A percentile compares a stretch with the other conserved stretches of the same genome.
Conservation (phyloP, 2,329 filamentous ascomycete genomes). For the Beauveria asiatica region DNA sequence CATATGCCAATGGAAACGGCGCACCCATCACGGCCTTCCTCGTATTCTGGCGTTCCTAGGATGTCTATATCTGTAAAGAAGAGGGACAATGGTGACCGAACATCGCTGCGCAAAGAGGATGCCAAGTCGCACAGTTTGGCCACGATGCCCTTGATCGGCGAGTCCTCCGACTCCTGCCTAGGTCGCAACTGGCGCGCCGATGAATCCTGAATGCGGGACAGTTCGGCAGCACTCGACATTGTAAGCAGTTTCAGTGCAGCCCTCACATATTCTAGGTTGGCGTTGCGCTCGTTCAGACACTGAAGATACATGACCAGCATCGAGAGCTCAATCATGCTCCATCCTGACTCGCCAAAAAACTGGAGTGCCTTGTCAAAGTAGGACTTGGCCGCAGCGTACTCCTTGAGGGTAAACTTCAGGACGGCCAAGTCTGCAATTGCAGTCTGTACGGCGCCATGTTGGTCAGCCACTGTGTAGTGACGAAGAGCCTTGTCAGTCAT, state of each 20-base stretch:
- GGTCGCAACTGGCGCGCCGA: conserved; percentile 16
- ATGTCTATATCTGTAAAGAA: conserved; percentile 67
- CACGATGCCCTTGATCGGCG: conserved; percentile 39
- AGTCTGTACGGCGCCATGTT: conserved; percentile 67
- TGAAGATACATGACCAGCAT: conserved; percentile 80
- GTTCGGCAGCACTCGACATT: conserved; percentile 52
- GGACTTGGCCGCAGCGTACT: conserved; percentile 63
- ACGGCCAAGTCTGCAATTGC: conserved; percentile 79
- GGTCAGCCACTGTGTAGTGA: conserved; percentile 72
- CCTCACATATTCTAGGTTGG: conserved; percentile 70
- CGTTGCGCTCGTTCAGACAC: conserved; percentile 69
- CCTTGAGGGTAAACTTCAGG: conserved; percentile 66
- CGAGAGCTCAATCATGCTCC: conserved; percentile 70
- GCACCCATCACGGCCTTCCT: conserved; percentile 66
- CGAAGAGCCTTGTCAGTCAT: conserved; percentile 79
- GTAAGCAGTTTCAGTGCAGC: conserved; percentile 66
- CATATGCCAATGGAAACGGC: conserved; percentile 57
- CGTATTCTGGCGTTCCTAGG: conserved; percentile 60
- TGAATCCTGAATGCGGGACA: conserved; percentile 35
- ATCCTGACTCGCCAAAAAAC: conserved; percentile 69
- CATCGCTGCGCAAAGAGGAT: conserved; percentile 42
- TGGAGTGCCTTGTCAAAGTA: conserved; percentile 74
- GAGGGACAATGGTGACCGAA: conserved; percentile 58
- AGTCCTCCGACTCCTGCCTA: conserved; percentile 20
- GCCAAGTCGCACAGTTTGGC: conserved; percentile 39